These are phyloP conservation scores for Trichosanthes cucumerina DNA, from an alignment of 306 rosid species.

Conservation along the genomic window DNA sequence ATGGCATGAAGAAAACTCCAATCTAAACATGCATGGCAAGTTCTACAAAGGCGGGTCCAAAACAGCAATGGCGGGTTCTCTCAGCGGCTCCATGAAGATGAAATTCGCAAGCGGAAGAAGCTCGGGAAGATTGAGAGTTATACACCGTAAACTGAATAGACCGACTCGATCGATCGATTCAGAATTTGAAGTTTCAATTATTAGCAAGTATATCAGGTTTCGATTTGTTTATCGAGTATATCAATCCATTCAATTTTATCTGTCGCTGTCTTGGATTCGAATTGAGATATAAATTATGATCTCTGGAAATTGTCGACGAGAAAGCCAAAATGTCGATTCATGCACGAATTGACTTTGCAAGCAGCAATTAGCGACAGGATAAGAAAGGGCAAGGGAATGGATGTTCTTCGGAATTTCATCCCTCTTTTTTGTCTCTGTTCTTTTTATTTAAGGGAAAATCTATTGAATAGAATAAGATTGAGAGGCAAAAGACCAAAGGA, in stretches of 20 bases:
- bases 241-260: not conserved
- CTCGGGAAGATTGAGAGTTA: not conserved
- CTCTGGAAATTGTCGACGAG: not conserved
- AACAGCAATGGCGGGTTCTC: not conserved
- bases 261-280: not conserved
- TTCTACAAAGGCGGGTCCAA: not conserved
- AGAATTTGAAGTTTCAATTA: not conserved
- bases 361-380: not conserved
- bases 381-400: not conserved
- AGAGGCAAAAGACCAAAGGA: not conserved
- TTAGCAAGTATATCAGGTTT: not conserved
- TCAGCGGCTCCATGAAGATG: not conserved
- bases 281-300: not conserved
- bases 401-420: not conserved
- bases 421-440: not conserved
- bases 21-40: not conserved
- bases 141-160: not conserved
- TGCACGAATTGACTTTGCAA: not conserved
- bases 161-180: not conserved
- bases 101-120: not conserved
- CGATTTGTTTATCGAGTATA: not conserved
- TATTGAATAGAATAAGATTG: not conserved
- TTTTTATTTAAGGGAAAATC: not conserved
- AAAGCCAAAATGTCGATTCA: not conserved
- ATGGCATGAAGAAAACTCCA: too few relatives aligned